phyloP scores from a whole-genome alignment of 441 rosid species.

The Omphalea diandra region DNA sequence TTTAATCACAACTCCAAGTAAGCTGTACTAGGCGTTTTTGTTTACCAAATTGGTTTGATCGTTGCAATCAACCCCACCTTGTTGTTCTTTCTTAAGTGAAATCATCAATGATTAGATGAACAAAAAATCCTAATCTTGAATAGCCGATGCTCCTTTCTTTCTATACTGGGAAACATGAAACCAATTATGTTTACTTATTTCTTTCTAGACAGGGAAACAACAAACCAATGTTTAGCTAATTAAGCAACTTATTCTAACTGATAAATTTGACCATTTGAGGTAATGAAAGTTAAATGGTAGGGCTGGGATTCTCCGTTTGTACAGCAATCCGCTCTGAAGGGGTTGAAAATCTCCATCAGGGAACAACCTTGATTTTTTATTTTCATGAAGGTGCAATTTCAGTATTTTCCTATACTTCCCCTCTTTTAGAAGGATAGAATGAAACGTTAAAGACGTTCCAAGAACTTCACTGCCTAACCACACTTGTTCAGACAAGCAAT shows the following conservation, averaged over 20 bases:
- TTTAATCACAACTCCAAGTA: no score
- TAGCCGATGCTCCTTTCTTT: background rate
- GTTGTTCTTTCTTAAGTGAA: background rate
- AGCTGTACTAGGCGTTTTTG: background rate
- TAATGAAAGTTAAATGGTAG: no score
- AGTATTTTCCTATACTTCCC: background rate
- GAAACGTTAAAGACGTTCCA: background rate
- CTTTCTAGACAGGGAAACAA: background rate
- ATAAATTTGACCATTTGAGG: no score
- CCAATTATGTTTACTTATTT: no score
- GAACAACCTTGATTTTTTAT: background rate
- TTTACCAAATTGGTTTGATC: conserved; percentile 23
- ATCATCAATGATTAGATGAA: background rate
- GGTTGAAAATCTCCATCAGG: no score
- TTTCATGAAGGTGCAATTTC: no score
- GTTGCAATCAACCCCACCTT: background rate
- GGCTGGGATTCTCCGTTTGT: no score
- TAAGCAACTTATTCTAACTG: no score
- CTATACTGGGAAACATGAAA: background rate
- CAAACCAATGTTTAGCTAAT: background rate
- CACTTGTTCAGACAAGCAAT: conserved; percentile 71
- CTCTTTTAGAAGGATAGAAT: background rate
- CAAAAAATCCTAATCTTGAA: conserved; percentile 7
- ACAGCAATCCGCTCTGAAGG: no score
- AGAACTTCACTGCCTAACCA: conserved; percentile 40